These are phyloP conservation scores for Colletotrichum camelliae DNA, from an alignment of 2,329 filamentous ascomycete species.

Conservation along the genomic window DNA sequence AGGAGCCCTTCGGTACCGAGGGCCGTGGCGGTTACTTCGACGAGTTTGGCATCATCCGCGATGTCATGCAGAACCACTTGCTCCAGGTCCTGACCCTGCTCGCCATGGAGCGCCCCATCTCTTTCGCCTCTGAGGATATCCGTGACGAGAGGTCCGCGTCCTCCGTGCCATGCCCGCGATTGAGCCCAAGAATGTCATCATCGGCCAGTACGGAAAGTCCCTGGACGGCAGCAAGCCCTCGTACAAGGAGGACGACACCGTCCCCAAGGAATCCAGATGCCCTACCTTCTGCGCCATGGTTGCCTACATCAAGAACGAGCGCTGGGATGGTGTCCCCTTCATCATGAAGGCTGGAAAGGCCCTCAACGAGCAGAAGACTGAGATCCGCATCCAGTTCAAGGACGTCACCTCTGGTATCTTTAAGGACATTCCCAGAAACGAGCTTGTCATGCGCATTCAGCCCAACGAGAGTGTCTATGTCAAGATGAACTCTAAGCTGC, in stretches of 20 bases:
- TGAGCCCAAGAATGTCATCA: constrained; percentile 99
- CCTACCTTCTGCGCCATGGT: constrained; percentile 98
- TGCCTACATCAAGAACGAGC: constrained; percentile 98
- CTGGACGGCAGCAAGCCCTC: constrained; percentile 95
- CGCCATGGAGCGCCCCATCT: constrained; percentile 98
- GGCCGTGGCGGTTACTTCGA: constrained; percentile 98
- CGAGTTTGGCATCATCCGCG: constrained; percentile 98
- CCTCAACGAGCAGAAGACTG: constrained; percentile 99
- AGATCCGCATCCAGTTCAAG: constrained; percentile 99
- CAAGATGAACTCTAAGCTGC: constrained; percentile 99
- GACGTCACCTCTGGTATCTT: constrained; percentile 99
- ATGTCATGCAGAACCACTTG: constrained; percentile 99
- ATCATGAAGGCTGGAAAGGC: constrained; percentile 99
- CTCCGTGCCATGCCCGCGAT: constrained; percentile 92
- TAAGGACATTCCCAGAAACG: constrained; percentile 99
- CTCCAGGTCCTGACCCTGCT: constrained; percentile 95
- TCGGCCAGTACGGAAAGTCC: constrained; percentile 97
- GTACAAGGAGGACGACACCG: constrained; percentile 98
- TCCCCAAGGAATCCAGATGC: constrained; percentile 96
- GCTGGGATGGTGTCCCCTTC: constrained; percentile 99
- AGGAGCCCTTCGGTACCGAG: constrained; percentile 98
- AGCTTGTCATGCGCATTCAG: constrained; percentile 98
- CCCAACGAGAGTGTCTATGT: constrained; percentile 99
- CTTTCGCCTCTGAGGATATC: constrained; percentile 97
- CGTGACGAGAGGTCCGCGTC: constrained; percentile 97